Percentiles rank a stretch among this genome's conserved stretches.
Evolutionary conservation across 495 filamentous ascomycete species (phyloP).

Genomic region (Penicillium dipodomyicola): DNA sequence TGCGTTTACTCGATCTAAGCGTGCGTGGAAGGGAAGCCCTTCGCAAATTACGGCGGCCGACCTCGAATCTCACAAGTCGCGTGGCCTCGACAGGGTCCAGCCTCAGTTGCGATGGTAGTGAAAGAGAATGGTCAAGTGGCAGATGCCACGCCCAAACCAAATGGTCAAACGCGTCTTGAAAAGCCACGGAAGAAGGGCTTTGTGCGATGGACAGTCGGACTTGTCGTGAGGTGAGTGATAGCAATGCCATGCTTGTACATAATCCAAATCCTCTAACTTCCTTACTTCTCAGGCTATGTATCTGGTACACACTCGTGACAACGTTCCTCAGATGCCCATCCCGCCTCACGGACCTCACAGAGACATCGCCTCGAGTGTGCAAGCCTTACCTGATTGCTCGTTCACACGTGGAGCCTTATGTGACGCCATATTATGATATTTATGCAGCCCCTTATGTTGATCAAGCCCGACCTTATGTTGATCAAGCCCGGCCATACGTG

Average conservation of each 20-base stretch:
- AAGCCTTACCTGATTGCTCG: constrained; percentile 74
- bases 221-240: constrained; percentile 59
- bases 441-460: constrained; percentile 84
- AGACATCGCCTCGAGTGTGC: constrained; percentile 75
- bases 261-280: neutral
- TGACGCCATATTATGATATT: constrained; percentile 80
- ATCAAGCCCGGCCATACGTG: constrained; percentile 71
- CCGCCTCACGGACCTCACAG: constrained; percentile 59
- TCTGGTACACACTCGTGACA: constrained; percentile 84
- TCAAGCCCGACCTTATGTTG: constrained; percentile 71
- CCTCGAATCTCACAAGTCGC: constrained; percentile 14
- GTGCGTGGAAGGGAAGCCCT: constrained; percentile 6
- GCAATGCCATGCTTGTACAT: neutral
- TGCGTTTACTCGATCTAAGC: constrained; percentile 2
- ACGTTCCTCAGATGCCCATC: constrained; percentile 81
- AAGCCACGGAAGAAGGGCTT: constrained; percentile 33
- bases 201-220: constrained; percentile 52
- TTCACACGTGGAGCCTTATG: constrained; percentile 66
- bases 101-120: constrained; percentile 24
- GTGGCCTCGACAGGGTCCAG: constrained; percentile 13
- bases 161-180: constrained; percentile 9
- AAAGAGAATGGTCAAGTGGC: constrained; percentile 33
- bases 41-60: constrained; percentile 2
- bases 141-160: constrained; percentile 21
- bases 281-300: constrained; percentile 55